Base-by-base conservation (phyloP, 805 yeast genomes). In the Zygotorulaspora sp. region DNA sequence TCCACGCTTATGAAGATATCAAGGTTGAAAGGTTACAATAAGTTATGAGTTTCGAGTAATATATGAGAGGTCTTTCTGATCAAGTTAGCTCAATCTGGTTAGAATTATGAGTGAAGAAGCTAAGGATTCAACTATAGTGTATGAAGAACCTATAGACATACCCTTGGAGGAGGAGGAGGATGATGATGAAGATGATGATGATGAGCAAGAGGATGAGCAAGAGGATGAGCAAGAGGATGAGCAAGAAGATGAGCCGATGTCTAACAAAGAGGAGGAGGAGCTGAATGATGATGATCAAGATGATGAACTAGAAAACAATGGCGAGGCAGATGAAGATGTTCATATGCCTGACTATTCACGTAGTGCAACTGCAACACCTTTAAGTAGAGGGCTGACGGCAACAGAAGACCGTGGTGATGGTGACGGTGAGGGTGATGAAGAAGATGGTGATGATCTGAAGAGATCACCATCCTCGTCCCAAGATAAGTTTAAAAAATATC, bases 91-190 rank as follows among this genome's bases (percentile, higher is more conserved):
- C n/a, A 10, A 21, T 21, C 10, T 7, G 23, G 10, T 21, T 21
- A 10, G 9, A 11, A 15, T 11, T 13, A 36, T 35, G 47, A 38
- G 43, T 14, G 38, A 38, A 32, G 40, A 30, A 32, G 36, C 40
- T 14, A 28, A 28, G 3, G 52, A 45, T 14, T 21, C 44, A 5
- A 43, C 40, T 15, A 35, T 46, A 10, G 42, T 47, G 2, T 50
- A 46, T 28, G 56, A 52, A 28, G 56, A 52, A 5, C 49, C 52
- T 10, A 47, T 49, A 17, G 55, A 51, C 13, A 48, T 51, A 19
- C 53, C 53, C 3, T 30, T 50, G 14, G 49, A 35, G 22, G 43
- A 35, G 19, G 45, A 30, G 12, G 43, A 44, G 11, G 51, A 40
- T 31, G 50, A 40, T 9, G 50, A 45, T 5, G 50, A 43, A 11